Evolutionary conservation across 108 stramenopile species (phyloP), one percentile per base, ranked within the genome.

Genomic region (Aurantiochytrium sp.): DNA sequence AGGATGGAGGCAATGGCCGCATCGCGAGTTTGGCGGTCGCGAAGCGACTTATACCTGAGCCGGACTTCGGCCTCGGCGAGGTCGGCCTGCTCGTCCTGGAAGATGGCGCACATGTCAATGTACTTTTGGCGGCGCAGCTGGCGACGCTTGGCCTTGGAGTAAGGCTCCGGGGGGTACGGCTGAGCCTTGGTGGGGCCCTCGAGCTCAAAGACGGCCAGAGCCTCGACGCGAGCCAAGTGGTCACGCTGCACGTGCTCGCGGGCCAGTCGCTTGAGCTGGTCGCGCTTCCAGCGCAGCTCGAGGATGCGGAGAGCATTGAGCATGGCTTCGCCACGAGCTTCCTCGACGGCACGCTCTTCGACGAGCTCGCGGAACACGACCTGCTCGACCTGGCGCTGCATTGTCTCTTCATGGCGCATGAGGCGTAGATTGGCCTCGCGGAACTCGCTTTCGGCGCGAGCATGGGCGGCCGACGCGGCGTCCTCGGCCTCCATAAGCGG

Each of bases 401-500:
- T 12, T 6, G 6, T 41, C 24, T 81, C 73, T 48, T 81, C 42
- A 0, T 17, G n/a, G 21, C 39, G 21, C 39, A 81, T 41, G 1
- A 34, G 59, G 27, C 34, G 32, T 12, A 24, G 59, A 65, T 65
- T 65, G 8, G 15, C 27, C 36, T 39, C 42, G 12, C 2, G 39
- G 12, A 48, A 41, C 32, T 37, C 45, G 12, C 6, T 12, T 81
- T 81, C 45, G 6, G 21, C 73, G n/a, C 39, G 73, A 6, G 21
- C 27, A 21, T 48, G 12, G 10, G 8, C 39, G 12, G 39, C 45
- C 12, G 73, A 81, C 17, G n/a, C 42, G 39, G 30, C 73, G 32
- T 81, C 73, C 73, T 81, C 73, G 1, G 39, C 73, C 39, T 41
- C 73, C 73, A 81, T 81, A 48, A 81, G 45, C 6, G 42, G 73